Conservation (phyloP, 805 yeast species). For the Candida lessepsii region DNA sequence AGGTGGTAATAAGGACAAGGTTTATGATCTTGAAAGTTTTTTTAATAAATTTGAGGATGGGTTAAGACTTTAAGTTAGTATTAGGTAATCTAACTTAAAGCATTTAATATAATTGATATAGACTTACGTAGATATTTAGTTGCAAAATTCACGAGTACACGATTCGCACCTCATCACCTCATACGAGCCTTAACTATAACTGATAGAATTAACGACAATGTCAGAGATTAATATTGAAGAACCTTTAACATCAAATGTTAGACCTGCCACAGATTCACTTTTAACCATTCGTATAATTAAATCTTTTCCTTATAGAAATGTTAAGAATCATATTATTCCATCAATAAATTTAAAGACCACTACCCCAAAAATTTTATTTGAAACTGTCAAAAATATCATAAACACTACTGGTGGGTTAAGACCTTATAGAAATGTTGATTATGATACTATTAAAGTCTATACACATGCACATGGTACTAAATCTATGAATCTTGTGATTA, state of each 20-base stretch:
- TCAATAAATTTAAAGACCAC: slow-evolving; percentile 68
- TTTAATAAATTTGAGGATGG: slow-evolving; percentile 17
- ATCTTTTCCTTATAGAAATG: slow-evolving; percentile 89
- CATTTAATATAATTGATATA: too few species aligned
- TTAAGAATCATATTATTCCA: slow-evolving; percentile 67
- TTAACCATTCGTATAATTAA: slow-evolving; percentile 85
- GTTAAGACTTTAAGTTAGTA: slow-evolving; percentile 13
- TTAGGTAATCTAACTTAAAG: too few species aligned
- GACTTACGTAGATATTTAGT: too few species aligned
- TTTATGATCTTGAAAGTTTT: slow-evolving; percentile 14
- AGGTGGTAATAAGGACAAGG: slow-evolving; percentile 12
- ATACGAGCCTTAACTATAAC: not conserved
- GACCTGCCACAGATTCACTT: slow-evolving; percentile 72
- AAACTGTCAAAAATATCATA: slow-evolving; percentile 44
- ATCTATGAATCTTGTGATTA: slow-evolving; percentile 87
- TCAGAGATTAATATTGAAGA: slow-evolving; percentile 42
- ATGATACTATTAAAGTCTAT: slow-evolving; percentile 79
- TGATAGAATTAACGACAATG: not conserved
- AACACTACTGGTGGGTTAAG: slow-evolving; percentile 65
- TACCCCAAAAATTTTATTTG: slow-evolving; percentile 64
- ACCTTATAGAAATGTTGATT: slow-evolving; percentile 76
- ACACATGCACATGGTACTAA: slow-evolving; percentile 95
- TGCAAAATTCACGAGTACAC: slow-evolving; percentile 11
- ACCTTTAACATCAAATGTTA: slow-evolving; percentile 75
- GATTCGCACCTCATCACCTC: slow-evolving; percentile 4